Conservation (phyloP, 2,329 filamentous ascomycete genomes). For the Sordariomycetes sp. region DNA sequence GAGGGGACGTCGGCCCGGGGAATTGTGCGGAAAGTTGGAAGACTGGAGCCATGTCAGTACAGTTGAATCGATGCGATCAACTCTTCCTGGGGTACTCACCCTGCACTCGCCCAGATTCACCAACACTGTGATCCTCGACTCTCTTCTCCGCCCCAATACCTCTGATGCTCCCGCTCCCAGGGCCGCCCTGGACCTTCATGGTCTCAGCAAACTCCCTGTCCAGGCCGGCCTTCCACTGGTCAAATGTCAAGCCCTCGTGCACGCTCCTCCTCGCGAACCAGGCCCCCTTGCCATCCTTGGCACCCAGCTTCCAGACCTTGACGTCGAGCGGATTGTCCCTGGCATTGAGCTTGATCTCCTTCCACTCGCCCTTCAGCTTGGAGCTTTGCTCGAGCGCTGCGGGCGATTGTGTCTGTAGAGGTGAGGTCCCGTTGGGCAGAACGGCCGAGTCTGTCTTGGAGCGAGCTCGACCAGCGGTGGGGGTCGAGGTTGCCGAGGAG, state of each 20-base stretch:
- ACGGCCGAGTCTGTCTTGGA: conserved; percentile 42
- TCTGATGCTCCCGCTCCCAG: conserved; percentile 66
- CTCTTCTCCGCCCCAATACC: conserved; percentile 76
- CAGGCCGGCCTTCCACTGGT: conserved; percentile 68
- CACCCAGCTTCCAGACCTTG: conserved; percentile 67
- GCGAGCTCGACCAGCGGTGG: background rate
- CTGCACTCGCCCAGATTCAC: conserved; percentile 54
- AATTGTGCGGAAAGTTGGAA: conserved; percentile 86
- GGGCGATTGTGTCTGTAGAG: conserved; percentile 10
- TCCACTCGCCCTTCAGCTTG: conserved; percentile 75
- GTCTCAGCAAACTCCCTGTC: conserved; percentile 73
- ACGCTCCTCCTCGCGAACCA: conserved; percentile 87
- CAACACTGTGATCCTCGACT: conserved; percentile 52
- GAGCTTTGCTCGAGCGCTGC: conserved; percentile 37
- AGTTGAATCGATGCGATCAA: conserved; percentile 9
- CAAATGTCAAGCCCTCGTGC: conserved; percentile 69
- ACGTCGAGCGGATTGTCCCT: conserved; percentile 71
- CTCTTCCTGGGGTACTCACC: conserved; percentile 27
- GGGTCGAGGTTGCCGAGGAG: conserved; percentile 11
- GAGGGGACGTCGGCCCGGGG: conserved; percentile 75
- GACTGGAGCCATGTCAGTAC: conserved; percentile 36
- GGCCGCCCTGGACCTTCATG: conserved; percentile 58
- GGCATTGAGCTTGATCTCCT: conserved; percentile 64
- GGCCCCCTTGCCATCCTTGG: conserved; percentile 72
- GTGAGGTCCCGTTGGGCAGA: background rate